These are phyloP conservation scores for Cladosporium sp. DNA, from an alignment of 2,329 filamentous ascomycete species.

Conservation along the genomic window DNA sequence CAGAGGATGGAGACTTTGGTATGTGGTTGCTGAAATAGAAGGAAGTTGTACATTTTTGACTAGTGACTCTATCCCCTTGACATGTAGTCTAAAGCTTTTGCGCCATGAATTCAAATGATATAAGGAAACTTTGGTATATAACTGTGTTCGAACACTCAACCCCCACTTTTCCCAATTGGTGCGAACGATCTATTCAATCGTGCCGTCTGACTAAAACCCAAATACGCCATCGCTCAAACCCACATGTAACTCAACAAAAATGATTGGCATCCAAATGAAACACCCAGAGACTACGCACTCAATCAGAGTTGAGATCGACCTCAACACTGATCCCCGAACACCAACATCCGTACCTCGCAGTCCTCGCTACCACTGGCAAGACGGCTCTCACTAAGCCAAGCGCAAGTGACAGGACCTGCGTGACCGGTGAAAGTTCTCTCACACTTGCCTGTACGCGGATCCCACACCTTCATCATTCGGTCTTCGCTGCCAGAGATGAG, in stretches of 20 bases:
- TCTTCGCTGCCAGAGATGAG: conserved; percentile 91
- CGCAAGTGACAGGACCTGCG: conserved; percentile 86
- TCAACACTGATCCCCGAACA: conserved; percentile 33
- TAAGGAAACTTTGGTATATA: conserved; percentile 5
- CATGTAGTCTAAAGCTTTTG: neutral
- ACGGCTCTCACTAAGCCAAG: conserved; percentile 84
- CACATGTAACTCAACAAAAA: neutral
- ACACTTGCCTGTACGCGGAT: conserved; percentile 85
- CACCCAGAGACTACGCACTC: neutral
- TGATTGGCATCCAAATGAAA: neutral
- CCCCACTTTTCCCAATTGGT: neutral
- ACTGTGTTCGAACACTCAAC: neutral
- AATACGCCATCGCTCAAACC: neutral
- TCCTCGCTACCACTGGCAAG: conserved; percentile 94
- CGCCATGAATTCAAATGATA: neutral
- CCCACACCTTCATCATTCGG: conserved; percentile 94
- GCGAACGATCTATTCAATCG: neutral
- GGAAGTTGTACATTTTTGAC: neutral
- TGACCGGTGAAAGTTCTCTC: conserved; percentile 92
- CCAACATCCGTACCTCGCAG: conserved; percentile 74
- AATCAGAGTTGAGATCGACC: neutral
- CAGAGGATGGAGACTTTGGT: neutral
- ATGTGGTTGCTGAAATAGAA: neutral
- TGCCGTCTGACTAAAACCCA: neutral
- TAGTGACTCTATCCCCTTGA: neutral